Evolutionary conservation across 2,329 filamentous ascomycete genomes (phyloP).

Genomic region (Thielaviopsis musarum): DNA sequence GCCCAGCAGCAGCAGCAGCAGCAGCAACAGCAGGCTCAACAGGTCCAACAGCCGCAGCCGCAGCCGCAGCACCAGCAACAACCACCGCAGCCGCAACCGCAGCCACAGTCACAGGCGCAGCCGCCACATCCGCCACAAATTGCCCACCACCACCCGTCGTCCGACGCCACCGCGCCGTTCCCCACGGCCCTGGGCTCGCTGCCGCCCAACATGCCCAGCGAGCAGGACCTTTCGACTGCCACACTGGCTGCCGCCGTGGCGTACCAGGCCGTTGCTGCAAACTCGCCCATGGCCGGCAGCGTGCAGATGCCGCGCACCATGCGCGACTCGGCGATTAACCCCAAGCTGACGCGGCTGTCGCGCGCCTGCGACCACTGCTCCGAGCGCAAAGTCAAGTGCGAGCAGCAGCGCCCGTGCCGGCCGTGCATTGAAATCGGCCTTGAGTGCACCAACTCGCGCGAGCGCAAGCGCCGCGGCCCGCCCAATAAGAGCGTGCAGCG

Average conservation of each 20-base stretch:
- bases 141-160: background rate
- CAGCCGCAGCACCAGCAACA: slow-evolving; percentile 7
- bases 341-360: slow-evolving; percentile 37
- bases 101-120: background rate
- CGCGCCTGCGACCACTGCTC: slow-evolving; percentile 46
- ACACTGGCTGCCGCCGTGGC: slow-evolving; percentile 7
- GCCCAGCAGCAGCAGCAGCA: slow-evolving; percentile 14
- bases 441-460: slow-evolving; percentile 39
- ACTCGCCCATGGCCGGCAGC: background rate
- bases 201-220: slow-evolving; percentile 1
- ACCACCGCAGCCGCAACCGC: background rate
- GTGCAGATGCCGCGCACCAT: slow-evolving; percentile 9
- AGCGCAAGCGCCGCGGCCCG: slow-evolving; percentile 41
- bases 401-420: slow-evolving; percentile 37
- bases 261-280: slow-evolving; percentile 5
- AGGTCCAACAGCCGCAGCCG: slow-evolving; percentile 3
- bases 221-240: slow-evolving; percentile 5
- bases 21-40: background rate
- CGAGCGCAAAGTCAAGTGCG: slow-evolving; percentile 45
- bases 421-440: slow-evolving; percentile 40
- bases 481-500: slow-evolving; percentile 29
- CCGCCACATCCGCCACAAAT: background rate
- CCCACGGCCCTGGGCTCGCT: slow-evolving; percentile 4
- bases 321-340: slow-evolving; percentile 27
- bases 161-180: slow-evolving; percentile 10